These are phyloP conservation scores for Protomyces pachydermus DNA, from an alignment of 1,139 yeast genomes.

Conservation along the genomic window DNA sequence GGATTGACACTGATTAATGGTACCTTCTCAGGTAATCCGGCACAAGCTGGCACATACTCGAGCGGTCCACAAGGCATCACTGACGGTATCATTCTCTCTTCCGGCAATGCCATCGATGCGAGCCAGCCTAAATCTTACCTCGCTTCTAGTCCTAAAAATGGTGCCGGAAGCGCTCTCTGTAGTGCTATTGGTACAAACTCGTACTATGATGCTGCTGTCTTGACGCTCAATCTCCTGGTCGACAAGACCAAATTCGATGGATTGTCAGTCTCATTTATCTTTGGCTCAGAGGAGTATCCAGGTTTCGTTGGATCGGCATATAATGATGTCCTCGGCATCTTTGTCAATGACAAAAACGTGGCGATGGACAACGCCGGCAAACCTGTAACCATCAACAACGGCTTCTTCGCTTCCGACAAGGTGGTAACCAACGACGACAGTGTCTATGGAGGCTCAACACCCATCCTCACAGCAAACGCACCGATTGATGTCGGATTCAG, in stretches of 20 bases:
- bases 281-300: neutral
- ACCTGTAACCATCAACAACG: conserved; percentile 2
- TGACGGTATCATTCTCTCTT: neutral
- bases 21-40: neutral
- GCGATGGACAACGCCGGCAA: neutral
- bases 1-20: neutral
- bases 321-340: neutral
- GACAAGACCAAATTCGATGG: neutral
- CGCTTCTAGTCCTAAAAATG: neutral
- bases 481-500: neutral
- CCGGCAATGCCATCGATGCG: neutral
- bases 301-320: neutral
- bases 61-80: neutral
- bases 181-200: neutral
- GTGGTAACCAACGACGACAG: neutral
- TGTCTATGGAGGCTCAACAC: neutral
- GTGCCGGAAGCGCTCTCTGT: neutral
- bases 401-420: neutral
- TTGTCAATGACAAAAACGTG: neutral
- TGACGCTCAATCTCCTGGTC: neutral
- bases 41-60: neutral
- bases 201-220: neutral
- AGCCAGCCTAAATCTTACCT: neutral
- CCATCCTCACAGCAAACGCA: neutral
- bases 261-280: neutral